Base-by-base conservation (phyloP, 192 early-diverging fungal species). In the Dissophora globulifera region DNA sequence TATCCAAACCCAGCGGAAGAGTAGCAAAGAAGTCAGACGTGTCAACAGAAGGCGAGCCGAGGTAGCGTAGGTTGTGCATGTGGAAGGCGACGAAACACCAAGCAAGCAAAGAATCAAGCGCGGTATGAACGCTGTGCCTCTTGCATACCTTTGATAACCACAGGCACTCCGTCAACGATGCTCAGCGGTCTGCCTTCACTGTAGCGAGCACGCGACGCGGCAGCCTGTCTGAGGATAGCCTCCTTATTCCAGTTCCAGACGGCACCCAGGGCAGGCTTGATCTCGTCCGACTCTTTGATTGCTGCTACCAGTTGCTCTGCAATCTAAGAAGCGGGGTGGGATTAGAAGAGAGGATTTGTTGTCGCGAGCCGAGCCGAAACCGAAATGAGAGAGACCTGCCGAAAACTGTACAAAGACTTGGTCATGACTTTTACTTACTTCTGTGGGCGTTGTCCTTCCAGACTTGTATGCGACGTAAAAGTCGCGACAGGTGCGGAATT, bases 141-240 rank as follows among this genome's bases (percentile, higher is more conserved):
- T n/a, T n/a, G n/a, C 12, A 46, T 11, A 67, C 72, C 92, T 71
- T 94, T 94, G 32, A 93, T 58, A 13, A 84, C 67, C n/a, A 94
- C 67, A 41, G 89, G 88, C 13, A 94, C 82, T 52, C 93, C 93
- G 75, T 94, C 93, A 25, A 94, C 65, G 48, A 81, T 80, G 20
- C 88, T 85, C 22, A 91, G 72, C 1, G 86, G 79, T 6, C 29
- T 48, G 0, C 81, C 79, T 12, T 52, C 32, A 17, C 56, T 42
- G 62, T 93, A 91, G 31, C 93, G 65, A 1, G 49, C 57, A 12
- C 84, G 84, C 3, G 89, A 91, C 12, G 42, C 84, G 12, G 58
- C 54, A 1, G 90, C 89, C 50, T 91, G 88, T 19, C 65, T 50
- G 0, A 84, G 26, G n/a, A 83, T 72, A 27, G 67, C 62, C 3